These are phyloP conservation scores for Botryotinia convoluta DNA, from an alignment of 2,329 filamentous ascomycete species.

Conservation along the genomic window DNA sequence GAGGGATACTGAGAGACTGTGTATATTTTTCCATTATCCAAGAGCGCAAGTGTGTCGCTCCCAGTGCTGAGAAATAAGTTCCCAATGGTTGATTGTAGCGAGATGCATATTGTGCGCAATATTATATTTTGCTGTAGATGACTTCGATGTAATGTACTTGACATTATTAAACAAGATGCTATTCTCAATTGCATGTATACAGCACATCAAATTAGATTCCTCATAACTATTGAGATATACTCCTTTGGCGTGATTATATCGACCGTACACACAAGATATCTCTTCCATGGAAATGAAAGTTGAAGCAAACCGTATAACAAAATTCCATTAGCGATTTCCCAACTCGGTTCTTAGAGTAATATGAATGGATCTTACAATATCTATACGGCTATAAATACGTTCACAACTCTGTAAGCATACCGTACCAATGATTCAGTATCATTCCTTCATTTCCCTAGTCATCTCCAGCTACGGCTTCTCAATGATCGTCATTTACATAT, in stretches of 20 bases:
- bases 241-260: too few species aligned
- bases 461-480: not conserved
- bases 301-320: too few species aligned
- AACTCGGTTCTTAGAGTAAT: too few species aligned
- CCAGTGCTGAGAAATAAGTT: not conserved
- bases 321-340: too few species aligned
- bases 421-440: not conserved
- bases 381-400: not conserved
- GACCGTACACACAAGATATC: too few species aligned
- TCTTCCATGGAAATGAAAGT: too few species aligned
- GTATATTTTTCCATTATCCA: fast-evolving
- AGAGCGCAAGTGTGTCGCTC: not conserved
- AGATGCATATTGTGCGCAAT: not conserved
- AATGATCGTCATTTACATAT: not conserved
- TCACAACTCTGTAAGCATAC: not conserved
- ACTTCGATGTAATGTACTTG: fast-evolving
- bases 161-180: not conserved
- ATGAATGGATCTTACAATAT: not conserved
- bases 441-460: not conserved
- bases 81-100: not conserved
- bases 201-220: not conserved
- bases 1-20: not conserved
- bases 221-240: too few species aligned
- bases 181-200: not conserved
- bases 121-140: not conserved